These are phyloP conservation scores for Petunia hybrid DNA, from an alignment of 305 asterid species.

Conservation along the genomic window DNA sequence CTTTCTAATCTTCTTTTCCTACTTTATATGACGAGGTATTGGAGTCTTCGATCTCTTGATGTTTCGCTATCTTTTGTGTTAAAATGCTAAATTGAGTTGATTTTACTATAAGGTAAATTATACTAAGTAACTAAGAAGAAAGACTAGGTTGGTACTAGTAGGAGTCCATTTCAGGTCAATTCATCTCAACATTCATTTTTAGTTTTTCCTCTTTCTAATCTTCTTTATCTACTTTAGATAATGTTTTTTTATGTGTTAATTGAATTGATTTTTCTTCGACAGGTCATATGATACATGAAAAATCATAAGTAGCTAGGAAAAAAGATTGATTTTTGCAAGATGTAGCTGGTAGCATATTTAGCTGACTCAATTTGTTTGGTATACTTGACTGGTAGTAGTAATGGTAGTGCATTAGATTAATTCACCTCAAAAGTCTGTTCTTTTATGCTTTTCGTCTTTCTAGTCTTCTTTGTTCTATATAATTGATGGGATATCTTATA, in stretches of 20 bases:
- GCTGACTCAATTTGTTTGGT: background rate
- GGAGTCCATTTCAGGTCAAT: too few species aligned
- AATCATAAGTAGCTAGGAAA: background rate
- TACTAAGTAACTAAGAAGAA: too few species aligned
- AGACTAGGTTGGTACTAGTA: too few species aligned
- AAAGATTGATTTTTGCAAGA: background rate
- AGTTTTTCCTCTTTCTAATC: too few species aligned
- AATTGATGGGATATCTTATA: background rate
- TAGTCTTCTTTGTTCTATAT: background rate
- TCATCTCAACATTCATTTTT: too few species aligned
- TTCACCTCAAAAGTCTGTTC: background rate
- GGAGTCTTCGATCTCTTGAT: background rate
- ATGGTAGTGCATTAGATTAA: background rate
- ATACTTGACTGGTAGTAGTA: background rate
- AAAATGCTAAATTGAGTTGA: background rate
- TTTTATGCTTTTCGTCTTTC: background rate
- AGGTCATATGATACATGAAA: background rate
- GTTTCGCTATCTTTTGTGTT: conserved; percentile 1
- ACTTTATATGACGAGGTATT: background rate
- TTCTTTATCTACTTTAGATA: too few species aligned
- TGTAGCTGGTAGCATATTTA: background rate
- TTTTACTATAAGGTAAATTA: background rate
- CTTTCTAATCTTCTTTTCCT: conserved; percentile 5
- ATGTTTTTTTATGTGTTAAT: too few species aligned
- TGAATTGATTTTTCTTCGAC: background rate